Evolutionary conservation across 108 stramenopile species (phyloP).

Genomic region (Nitzschia sp.): DNA sequence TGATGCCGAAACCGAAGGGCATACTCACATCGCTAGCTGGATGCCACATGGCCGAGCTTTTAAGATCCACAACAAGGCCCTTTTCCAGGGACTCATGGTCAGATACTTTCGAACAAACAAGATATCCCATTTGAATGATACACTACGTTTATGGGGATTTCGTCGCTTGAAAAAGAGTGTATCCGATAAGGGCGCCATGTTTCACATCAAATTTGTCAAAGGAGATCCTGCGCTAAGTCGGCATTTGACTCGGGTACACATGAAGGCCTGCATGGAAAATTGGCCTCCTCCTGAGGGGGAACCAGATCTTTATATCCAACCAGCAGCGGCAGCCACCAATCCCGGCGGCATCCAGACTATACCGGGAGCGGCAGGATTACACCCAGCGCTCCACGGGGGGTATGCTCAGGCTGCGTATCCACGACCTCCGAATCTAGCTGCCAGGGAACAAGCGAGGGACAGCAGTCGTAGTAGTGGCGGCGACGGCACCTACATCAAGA

Average conservation of each 20-base stretch:
- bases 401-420: neutral
- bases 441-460: neutral
- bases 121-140: conserved; percentile 20
- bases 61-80: conserved; percentile 35
- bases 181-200: conserved; percentile 60
- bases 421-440: neutral
- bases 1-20: conserved; percentile 52
- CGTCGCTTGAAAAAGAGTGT: conserved; percentile 25
- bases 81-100: conserved; percentile 22
- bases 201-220: conserved; percentile 58
- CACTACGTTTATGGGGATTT: conserved; percentile 38
- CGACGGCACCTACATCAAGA: conserved; percentile 42
- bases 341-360: neutral
- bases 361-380: neutral
- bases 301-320: conserved; percentile 22
- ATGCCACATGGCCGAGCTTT: conserved; percentile 37
- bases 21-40: conserved; percentile 36
- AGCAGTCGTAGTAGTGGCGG: neutral
- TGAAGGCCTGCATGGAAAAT: conserved; percentile 24
- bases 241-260: conserved; percentile 27
- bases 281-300: conserved; percentile 10
- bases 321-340: neutral
- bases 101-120: conserved; percentile 25
- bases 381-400: neutral
- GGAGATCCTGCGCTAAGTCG: conserved; percentile 38